These are phyloP conservation scores for Flueggea neowawraea DNA, from an alignment of 441 rosid genomes.

Conservation along the genomic window DNA sequence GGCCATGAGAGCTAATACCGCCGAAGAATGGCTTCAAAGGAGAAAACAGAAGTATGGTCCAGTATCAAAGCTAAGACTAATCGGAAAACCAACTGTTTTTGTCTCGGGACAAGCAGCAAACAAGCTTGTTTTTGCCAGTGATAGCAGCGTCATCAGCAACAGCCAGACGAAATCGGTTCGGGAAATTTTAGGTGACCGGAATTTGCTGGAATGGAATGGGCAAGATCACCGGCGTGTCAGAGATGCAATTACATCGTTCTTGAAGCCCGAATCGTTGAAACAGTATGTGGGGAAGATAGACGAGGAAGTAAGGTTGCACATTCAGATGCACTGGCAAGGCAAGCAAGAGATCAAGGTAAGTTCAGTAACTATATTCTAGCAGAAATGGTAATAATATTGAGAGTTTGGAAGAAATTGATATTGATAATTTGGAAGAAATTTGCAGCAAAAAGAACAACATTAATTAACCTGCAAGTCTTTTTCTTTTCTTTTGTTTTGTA, in stretches of 20 bases:
- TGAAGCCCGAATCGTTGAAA: conserved; percentile 41
- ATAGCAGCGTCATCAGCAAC: conserved; percentile 5
- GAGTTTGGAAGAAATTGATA: too few species aligned
- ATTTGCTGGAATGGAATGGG: conserved; percentile 27
- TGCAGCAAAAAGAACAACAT: too few species aligned
- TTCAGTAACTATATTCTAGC: too few species aligned
- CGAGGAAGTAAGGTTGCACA: conserved; percentile 30
- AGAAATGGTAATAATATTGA: too few species aligned
- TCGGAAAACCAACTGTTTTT: conserved; percentile 28
- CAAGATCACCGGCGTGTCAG: conserved; percentile 43
- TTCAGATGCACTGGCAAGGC: conserved; percentile 35
- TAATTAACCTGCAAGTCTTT: too few species aligned
- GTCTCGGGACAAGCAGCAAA: conserved; percentile 38
- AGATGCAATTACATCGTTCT: conserved; percentile 30
- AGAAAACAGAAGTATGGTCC: conserved; percentile 29
- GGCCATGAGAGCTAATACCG: conserved; percentile 22
- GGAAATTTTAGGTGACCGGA: too few species aligned
- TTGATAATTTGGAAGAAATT: too few species aligned
- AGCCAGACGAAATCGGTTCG: too few species aligned
- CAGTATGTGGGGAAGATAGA: conserved; percentile 42
- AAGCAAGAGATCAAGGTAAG: conserved; percentile 12
- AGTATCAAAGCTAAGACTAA: conserved; percentile 27
- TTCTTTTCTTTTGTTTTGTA: neutral
- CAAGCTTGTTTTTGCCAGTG: conserved; percentile 32
- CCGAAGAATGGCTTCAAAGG: conserved; percentile 25